Conservation (phyloP, 108 stramenopile genomes). For the Fistulifera solaris region DNA sequence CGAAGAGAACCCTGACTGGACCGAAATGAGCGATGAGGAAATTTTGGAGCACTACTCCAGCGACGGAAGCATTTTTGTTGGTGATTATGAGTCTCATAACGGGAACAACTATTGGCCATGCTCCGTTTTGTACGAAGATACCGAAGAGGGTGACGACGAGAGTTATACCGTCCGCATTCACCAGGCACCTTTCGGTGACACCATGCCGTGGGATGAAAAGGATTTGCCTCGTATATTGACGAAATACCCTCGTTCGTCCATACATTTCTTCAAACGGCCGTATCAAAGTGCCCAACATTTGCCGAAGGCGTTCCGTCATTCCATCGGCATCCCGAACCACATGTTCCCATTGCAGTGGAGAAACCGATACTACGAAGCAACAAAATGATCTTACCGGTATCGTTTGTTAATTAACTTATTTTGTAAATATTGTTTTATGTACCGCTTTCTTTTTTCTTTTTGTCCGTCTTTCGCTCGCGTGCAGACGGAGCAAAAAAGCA, state of each 20-base stretch:
- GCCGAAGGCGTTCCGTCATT: conserved; percentile 8
- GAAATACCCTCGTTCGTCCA: conserved; percentile 11
- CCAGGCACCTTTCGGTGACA: conserved; percentile 4
- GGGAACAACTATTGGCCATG: conserved; percentile 17
- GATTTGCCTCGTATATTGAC: conserved; percentile 10
- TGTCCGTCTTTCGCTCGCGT: too few species aligned
- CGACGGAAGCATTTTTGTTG: conserved; percentile 2
- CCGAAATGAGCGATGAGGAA: conserved; percentile 2
- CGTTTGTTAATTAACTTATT: too few species aligned
- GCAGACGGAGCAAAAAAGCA: too few species aligned
- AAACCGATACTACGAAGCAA: neutral
- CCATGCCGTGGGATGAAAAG: neutral
- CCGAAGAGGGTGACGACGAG: neutral
- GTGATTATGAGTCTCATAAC: conserved; percentile 5
- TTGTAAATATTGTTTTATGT: too few species aligned
- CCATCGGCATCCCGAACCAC: conserved; percentile 4
- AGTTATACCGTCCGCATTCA: conserved; percentile 7
- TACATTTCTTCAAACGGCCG: conserved; percentile 12
- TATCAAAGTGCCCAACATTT: conserved; percentile 1
- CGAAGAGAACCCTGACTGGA: conserved; percentile 4
- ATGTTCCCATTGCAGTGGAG: conserved; percentile 3
- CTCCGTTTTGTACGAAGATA: conserved; percentile 7
- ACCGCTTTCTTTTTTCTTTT: too few species aligned
- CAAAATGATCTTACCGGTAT: too few species aligned
- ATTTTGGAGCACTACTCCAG: conserved; percentile 5